A percentile compares a stretch with the other conserved stretches of the same genome.
These are phyloP conservation scores for Trametes cinnabarina DNA, from an alignment of 768 basidiomycete genomes.

Conservation along the genomic window DNA sequence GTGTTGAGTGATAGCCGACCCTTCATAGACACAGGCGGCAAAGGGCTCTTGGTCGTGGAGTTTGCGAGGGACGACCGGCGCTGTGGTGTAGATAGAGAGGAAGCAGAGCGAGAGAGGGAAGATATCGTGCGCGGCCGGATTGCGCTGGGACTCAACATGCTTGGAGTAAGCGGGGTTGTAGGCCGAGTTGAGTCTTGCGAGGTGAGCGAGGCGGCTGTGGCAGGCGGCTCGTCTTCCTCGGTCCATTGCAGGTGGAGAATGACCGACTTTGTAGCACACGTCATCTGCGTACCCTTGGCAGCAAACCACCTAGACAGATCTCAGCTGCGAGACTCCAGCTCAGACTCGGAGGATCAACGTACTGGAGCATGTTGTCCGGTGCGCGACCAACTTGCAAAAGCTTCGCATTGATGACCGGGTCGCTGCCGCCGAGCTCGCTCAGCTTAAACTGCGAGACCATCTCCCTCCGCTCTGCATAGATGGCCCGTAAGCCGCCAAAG, in stretches of 20 bases:
- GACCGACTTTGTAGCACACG: slow-evolving; percentile 89
- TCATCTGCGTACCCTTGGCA: slow-evolving; percentile 87
- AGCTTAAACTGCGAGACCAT: slow-evolving; percentile 94
- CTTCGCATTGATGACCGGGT: slow-evolving; percentile 64
- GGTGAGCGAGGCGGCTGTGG: slow-evolving; percentile 13
- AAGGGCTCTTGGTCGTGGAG: slow-evolving; percentile 33
- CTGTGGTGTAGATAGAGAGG: slow-evolving; percentile 45
- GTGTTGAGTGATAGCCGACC: slow-evolving; percentile 42
- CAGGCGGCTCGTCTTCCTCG: slow-evolving; percentile 47
- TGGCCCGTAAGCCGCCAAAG: no score
- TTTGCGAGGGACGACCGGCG: slow-evolving; percentile 33
- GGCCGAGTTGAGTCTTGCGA: slow-evolving; percentile 21
- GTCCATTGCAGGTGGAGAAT: slow-evolving; percentile 87
- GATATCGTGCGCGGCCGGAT: slow-evolving; percentile 43
- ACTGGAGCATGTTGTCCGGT: slow-evolving; percentile 87
- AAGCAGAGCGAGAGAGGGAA: slow-evolving; percentile 53
- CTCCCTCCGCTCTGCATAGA: slow-evolving; percentile 68
- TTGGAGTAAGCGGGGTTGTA: slow-evolving; percentile 23
- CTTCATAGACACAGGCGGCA: slow-evolving; percentile 32
- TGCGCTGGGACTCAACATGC: slow-evolving; percentile 22
- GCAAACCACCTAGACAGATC: slow-evolving; percentile 71
- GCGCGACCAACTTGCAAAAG: slow-evolving; percentile 77
- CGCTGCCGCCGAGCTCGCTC: slow-evolving; percentile 66
- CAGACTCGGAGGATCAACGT: slow-evolving; percentile 25
- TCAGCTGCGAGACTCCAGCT: not conserved